Conservation (phyloP, 2,329 filamentous ascomycete genomes). For the Camillea tinctor region DNA sequence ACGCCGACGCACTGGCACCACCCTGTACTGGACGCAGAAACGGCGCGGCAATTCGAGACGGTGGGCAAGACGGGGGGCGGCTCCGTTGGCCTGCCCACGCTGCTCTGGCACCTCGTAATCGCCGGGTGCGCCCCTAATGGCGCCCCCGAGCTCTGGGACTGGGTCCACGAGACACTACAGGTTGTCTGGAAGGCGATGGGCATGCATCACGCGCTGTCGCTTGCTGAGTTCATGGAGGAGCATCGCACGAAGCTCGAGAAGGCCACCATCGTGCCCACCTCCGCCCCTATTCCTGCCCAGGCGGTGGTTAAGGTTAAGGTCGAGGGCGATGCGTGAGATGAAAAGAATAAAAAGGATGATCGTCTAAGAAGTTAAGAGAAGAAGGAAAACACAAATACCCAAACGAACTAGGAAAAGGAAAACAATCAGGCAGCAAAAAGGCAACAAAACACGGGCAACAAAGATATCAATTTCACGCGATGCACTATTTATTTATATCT, state of each 20-base stretch:
- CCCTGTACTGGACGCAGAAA: slow-evolving; percentile 41
- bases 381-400: not conserved
- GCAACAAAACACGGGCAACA: too few species aligned
- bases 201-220: slow-evolving; percentile 47
- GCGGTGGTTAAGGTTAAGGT: slow-evolving; percentile 11
- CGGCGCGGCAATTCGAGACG: slow-evolving; percentile 35
- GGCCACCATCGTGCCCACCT: slow-evolving; percentile 13
- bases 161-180: slow-evolving; percentile 45
- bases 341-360: not conserved
- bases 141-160: slow-evolving; percentile 41
- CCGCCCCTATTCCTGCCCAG: not conserved
- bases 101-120: slow-evolving; percentile 48
- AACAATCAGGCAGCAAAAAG: too few species aligned
- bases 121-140: slow-evolving; percentile 48
- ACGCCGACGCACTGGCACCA: slow-evolving; percentile 53
- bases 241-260: slow-evolving; percentile 25
- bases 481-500: too few species aligned
- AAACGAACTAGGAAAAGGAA: not conserved
- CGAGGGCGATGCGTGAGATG: slow-evolving; percentile 17
- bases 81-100: slow-evolving; percentile 46
- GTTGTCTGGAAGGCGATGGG: slow-evolving; percentile 52
- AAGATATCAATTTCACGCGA: too few species aligned
- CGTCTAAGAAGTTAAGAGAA: not conserved
- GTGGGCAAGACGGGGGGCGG: slow-evolving; percentile 43
- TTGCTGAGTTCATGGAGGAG: slow-evolving; percentile 42